phyloP scores from a whole-genome alignment of 805 yeast genomes.

The Teunomyces stri region DNA sequence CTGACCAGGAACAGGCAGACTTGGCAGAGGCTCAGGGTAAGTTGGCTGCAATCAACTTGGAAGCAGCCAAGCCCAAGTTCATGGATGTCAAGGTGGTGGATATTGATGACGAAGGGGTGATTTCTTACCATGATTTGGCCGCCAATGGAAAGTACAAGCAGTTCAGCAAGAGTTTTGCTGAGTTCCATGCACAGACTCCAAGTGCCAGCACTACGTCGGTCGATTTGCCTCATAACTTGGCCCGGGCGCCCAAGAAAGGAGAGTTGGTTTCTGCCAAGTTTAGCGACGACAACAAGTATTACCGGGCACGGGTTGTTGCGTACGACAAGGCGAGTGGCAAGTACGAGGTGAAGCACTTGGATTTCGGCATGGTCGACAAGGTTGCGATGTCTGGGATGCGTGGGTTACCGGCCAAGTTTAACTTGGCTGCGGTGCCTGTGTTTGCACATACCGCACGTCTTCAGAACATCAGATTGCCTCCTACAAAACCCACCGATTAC shows the following conservation, averaged over 20 bases:
- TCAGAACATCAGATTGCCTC: conserved; percentile 57
- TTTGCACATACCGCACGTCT: conserved; percentile 57
- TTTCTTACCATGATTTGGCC: conserved; percentile 47
- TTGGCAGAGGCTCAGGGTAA: conserved; percentile 19
- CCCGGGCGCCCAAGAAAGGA: conserved; percentile 48
- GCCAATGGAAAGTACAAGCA: conserved; percentile 34
- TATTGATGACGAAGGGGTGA: conserved; percentile 39
- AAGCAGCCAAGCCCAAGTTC: conserved; percentile 40
- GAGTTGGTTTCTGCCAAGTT: conserved; percentile 57
- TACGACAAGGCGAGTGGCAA: conserved; percentile 43
- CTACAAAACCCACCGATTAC: conserved; percentile 53
- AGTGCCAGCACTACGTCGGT: conserved; percentile 36
- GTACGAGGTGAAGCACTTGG: conserved; percentile 57
- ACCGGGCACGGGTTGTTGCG: conserved; percentile 54
- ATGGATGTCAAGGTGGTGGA: conserved; percentile 56
- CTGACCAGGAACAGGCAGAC: conserved; percentile 34
- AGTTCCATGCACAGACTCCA: conserved; percentile 38
- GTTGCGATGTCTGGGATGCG: conserved; percentile 47
- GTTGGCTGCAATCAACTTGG: conserved; percentile 20
- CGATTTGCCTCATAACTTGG: conserved; percentile 39
- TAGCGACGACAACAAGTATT: conserved; percentile 51
- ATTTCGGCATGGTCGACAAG: conserved; percentile 54
- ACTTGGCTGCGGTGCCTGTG: conserved; percentile 37
- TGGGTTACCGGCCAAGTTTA: conserved; percentile 51
- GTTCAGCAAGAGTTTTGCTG: conserved; percentile 49